Conservation (phyloP, 331 rosid genomes). For the Malus hybrid region DNA sequence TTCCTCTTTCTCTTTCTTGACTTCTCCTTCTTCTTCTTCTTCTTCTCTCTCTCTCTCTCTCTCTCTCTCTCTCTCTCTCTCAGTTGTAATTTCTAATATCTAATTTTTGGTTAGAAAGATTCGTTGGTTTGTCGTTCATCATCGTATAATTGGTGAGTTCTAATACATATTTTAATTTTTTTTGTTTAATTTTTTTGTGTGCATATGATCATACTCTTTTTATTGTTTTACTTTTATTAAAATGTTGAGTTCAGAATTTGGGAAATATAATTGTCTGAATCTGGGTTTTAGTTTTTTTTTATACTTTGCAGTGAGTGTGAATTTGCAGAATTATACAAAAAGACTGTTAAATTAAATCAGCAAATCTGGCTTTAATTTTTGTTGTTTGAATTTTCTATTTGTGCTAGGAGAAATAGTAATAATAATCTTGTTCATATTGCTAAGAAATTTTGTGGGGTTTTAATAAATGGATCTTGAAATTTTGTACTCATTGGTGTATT, state of each 20-base stretch:
- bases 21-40: background rate
- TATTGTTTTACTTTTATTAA: conserved; percentile 1
- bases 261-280: conserved; percentile 1
- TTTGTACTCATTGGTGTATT: conserved; percentile 1
- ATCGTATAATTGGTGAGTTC: conserved; percentile 57
- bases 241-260: background rate
- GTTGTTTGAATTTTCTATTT: background rate
- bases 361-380: background rate
- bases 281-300: background rate
- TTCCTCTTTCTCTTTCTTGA: conserved; percentile 1
- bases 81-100: conserved; percentile 9
- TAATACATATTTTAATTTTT: background rate
- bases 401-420: background rate
- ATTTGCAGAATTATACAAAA: background rate
- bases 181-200: background rate
- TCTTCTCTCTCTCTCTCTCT: background rate
- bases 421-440: background rate
- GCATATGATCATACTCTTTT: background rate
- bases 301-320: background rate
- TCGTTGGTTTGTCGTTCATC: background rate
- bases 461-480: conserved; percentile 28
- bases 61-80: background rate
- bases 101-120: conserved; percentile 1
- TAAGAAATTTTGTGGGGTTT: background rate
- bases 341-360: background rate